Percentiles rank a stretch among this genome's conserved stretches.
These are phyloP conservation scores for Terana coerulea DNA, from an alignment of 768 basidiomycete genomes.

Conservation along the genomic window DNA sequence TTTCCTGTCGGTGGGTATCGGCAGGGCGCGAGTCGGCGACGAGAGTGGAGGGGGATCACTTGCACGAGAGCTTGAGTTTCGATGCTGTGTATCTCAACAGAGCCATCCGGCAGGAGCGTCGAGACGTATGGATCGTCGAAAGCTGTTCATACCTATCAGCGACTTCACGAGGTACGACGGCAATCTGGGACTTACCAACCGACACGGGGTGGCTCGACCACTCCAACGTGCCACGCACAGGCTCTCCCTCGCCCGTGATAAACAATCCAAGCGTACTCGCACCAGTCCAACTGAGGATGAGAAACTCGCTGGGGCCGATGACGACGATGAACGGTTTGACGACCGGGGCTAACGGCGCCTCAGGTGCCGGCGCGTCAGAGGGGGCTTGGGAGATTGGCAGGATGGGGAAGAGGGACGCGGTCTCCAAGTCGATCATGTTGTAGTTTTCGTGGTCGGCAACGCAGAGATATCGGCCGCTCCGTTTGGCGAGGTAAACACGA, in stretches of 20 bases:
- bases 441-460: conserved; percentile 73
- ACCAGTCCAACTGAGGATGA: conserved; percentile 85
- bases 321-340: conserved; percentile 73
- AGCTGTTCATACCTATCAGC: too few relatives aligned
- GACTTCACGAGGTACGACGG: too few relatives aligned
- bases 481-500: conserved; percentile 55
- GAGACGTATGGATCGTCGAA: conserved; percentile 81
- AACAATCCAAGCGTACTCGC: conserved; percentile 81
- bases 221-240: conserved; percentile 83
- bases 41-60: conserved; percentile 48
- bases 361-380: background rate
- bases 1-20: conserved; percentile 23
- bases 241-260: conserved; percentile 79
- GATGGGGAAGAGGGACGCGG: conserved; percentile 63
- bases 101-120: conserved; percentile 73
- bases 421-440: conserved; percentile 76
- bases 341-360: conserved; percentile 29
- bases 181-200: conserved; percentile 64
- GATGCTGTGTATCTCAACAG: conserved; percentile 78
- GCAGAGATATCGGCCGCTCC: conserved; percentile 62
- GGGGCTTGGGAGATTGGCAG: conserved; percentile 74
- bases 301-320: conserved; percentile 74
- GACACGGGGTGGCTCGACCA: conserved; percentile 79
- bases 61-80: conserved; percentile 72
- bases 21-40: conserved; percentile 21